Percentiles rank a stretch among this genome's conserved stretches.
Conservation (phyloP, 768 basidiomycete genomes). For the Pulveroboletus ravenelii region DNA sequence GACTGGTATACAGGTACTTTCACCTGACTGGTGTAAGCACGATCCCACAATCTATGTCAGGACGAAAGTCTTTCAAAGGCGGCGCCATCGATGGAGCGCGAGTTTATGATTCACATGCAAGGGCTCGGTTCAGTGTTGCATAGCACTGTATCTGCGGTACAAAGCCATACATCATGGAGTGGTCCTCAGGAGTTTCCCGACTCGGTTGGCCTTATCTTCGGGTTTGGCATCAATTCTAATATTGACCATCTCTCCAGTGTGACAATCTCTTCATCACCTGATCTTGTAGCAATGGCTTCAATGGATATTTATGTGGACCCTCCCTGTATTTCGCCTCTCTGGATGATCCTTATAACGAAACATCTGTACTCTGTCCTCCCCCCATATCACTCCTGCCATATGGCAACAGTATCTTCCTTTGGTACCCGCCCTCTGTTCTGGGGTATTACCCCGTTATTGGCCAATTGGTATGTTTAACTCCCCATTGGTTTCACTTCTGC, state of each 20-base stretch:
- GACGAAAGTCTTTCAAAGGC: background rate
- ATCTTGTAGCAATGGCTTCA: background rate
- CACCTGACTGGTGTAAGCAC: background rate
- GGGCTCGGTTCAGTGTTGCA: background rate
- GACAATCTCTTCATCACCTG: background rate
- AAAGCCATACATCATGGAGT: no score
- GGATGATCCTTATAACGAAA: background rate
- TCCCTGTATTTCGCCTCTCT: background rate
- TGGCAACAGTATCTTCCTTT: background rate
- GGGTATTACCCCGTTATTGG: background rate
- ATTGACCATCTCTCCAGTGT: background rate
- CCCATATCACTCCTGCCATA: background rate
- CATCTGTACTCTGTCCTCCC: background rate
- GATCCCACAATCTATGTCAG: background rate
- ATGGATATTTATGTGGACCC: background rate
- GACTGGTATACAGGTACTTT: background rate
- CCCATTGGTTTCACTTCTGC: background rate
- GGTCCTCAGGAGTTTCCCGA: background rate
- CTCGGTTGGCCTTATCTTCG: background rate
- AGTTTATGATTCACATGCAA: constrained; percentile 1
- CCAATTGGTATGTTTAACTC: background rate
- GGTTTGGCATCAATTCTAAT: background rate
- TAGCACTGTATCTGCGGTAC: background rate
- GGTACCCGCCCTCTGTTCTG: background rate
- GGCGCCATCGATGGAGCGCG: background rate